A percentile compares a stretch with the other conserved stretches of the same genome.
Conservation (phyloP, 83 land plant species). For the Isoetes engelmannii region DNA sequence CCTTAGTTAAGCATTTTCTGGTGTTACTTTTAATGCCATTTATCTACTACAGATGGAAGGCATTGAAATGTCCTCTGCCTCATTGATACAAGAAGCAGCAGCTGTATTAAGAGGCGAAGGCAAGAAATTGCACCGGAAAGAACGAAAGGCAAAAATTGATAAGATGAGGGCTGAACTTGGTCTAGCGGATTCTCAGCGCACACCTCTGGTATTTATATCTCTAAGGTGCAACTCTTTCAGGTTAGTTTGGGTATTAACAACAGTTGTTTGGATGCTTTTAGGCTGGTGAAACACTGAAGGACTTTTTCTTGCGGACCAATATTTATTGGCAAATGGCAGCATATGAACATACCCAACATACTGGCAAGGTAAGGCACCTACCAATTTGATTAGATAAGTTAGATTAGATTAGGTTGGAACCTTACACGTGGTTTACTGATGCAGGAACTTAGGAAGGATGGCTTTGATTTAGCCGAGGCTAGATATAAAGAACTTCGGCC, state of each 20-base stretch:
- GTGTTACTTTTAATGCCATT: background rate
- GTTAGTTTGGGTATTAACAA: no score
- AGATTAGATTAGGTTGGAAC: background rate
- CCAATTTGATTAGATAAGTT: background rate
- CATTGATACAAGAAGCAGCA: constrained; percentile 70
- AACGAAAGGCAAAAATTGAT: constrained; percentile 82
- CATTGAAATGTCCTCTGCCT: background rate
- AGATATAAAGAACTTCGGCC: constrained; percentile 92
- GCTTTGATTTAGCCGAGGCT: constrained; percentile 93
- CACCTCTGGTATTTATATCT: constrained; percentile 56
- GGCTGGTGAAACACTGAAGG: constrained; percentile 93
- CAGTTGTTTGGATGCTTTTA: constrained; percentile 21
- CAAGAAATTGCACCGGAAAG: constrained; percentile 73
- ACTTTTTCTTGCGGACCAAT: constrained; percentile 81
- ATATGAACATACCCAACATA: constrained; percentile 96
- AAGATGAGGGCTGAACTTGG: constrained; percentile 87
- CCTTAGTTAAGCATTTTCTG: background rate
- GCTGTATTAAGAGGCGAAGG: constrained; percentile 84
- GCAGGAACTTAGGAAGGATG: constrained; percentile 97
- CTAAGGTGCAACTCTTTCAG: constrained; percentile 5
- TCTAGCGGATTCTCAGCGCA: constrained; percentile 86
- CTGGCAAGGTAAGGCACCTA: constrained; percentile 70
- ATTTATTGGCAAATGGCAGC: constrained; percentile 99
- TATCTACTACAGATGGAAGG: background rate
- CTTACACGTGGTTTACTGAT: background rate